phyloP scores from a whole-genome alignment of 306 rosid genomes.

The Lupinus albus region DNA sequence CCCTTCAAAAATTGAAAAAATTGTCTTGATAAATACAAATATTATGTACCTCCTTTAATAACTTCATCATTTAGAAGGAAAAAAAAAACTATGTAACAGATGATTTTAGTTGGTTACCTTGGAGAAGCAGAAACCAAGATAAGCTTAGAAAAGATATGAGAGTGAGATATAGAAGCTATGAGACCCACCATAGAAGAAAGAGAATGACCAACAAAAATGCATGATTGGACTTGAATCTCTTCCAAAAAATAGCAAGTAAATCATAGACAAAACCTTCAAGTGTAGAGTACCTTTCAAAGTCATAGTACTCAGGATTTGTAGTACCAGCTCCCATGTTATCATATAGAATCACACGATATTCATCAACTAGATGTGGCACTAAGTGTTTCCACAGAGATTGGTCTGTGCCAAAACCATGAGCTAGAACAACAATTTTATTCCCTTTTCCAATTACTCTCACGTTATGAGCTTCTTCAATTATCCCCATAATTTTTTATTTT shows the following conservation, averaged over 20 bases:
- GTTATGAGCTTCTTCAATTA: constrained; percentile 71
- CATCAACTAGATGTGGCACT: constrained; percentile 62
- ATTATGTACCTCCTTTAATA: too few relatives aligned
- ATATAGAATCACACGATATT: constrained; percentile 54
- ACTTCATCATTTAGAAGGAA: too few relatives aligned
- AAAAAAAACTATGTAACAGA: too few relatives aligned
- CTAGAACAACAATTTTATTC: constrained; percentile 47
- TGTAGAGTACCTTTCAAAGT: constrained; percentile 61
- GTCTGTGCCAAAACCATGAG: constrained; percentile 78
- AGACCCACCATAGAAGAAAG: constrained; percentile 68
- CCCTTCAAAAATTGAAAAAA: too few relatives aligned
- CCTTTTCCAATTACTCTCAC: constrained; percentile 58
- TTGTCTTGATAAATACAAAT: too few relatives aligned
- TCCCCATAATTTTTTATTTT: constrained; percentile 56
- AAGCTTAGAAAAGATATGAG: constrained; percentile 68
- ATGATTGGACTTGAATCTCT: constrained; percentile 50
- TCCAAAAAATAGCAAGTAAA: constrained; percentile 61
- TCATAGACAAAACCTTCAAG: constrained; percentile 64
- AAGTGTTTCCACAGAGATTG: constrained; percentile 82
- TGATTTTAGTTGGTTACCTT: constrained; percentile 38
- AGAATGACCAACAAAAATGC: constrained; percentile 76
- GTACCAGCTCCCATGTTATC: constrained; percentile 81
- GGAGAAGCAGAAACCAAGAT: constrained; percentile 63
- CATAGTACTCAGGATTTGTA: constrained; percentile 70
- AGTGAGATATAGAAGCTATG: constrained; percentile 59